Percentiles rank a stretch among this genome's conserved stretches.
Conservation (phyloP, 495 filamentous ascomycete species). For the Umbilicaria muhlenbergii region DNA sequence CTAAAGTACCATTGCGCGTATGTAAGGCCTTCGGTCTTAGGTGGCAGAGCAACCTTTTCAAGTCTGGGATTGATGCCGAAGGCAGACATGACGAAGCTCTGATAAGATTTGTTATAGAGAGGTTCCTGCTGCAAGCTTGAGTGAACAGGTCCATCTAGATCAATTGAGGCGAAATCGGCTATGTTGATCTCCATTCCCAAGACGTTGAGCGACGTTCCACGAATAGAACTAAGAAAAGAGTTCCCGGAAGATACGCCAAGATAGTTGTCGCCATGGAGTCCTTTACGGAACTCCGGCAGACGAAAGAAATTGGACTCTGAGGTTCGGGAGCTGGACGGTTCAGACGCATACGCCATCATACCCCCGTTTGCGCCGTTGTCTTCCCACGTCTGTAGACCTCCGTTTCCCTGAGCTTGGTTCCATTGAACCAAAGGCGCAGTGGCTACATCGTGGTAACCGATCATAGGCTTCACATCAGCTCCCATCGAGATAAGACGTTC, state of each 20-base stretch:
- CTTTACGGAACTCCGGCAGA: constrained; percentile 34
- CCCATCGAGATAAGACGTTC: constrained; percentile 21
- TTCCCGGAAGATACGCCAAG: constrained; percentile 55
- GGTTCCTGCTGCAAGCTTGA: constrained; percentile 21
- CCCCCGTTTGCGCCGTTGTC: neutral
- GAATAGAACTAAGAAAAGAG: constrained; percentile 51
- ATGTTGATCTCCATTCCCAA: constrained; percentile 66
- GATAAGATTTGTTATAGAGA: constrained; percentile 52
- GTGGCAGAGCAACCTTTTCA: constrained; percentile 38
- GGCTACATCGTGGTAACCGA: constrained; percentile 7
- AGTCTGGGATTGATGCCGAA: constrained; percentile 40
- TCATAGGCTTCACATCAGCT: constrained; percentile 14
- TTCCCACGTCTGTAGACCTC: constrained; percentile 4
- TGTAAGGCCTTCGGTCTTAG: constrained; percentile 37
- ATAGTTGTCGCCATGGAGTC: constrained; percentile 48
- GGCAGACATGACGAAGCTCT: constrained; percentile 43
- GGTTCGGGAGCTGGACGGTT: too few species aligned
- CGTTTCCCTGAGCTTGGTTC: constrained; percentile 6
- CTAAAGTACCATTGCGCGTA: constrained; percentile 61
- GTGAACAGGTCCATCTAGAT: constrained; percentile 42
- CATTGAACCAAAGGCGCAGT: constrained; percentile 6
- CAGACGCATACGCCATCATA: too few species aligned
- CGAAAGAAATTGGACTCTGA: constrained; percentile 12
- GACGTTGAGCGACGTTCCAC: constrained; percentile 55
- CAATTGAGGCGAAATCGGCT: constrained; percentile 47